A percentile compares a stretch with the other conserved stretches of the same genome.
Evolutionary conservation across 768 basidiomycete species (phyloP).

Genomic region (Amylocystis lapponica): DNA sequence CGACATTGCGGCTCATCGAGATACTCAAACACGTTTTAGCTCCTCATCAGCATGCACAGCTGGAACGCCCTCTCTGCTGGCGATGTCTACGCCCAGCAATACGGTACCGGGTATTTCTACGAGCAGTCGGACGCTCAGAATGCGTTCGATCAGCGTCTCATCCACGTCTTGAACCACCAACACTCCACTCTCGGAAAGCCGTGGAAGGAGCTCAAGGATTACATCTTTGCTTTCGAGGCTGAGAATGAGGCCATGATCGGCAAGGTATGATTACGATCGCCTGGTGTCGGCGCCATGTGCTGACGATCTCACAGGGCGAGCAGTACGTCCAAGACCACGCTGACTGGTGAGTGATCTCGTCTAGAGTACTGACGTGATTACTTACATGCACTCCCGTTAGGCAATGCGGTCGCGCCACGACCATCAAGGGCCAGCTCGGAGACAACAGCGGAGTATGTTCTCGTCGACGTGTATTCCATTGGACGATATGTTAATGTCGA

Average conservation of each 20-base stretch:
- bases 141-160: constrained; percentile 33
- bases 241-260: constrained; percentile 33
- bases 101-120: constrained; percentile 31
- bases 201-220: constrained; percentile 32
- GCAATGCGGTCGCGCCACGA: constrained; percentile 25
- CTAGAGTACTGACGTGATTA: not conserved
- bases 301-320: constrained; percentile 11
- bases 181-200: constrained; percentile 30
- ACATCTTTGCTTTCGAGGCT: constrained; percentile 35
- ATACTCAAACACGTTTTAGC: not conserved
- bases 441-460: constrained; percentile 17
- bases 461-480: not conserved
- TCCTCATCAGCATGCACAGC: constrained; percentile 21
- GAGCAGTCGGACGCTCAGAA: constrained; percentile 18
- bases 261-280: constrained; percentile 6
- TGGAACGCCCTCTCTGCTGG: constrained; percentile 27
- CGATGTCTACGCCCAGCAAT: constrained; percentile 31
- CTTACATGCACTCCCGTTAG: constrained; percentile 1
- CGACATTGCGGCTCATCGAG: not conserved
- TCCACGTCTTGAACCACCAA: constrained; percentile 33
- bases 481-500: too few species aligned
- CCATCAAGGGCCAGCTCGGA: constrained; percentile 18
- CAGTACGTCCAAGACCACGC: constrained; percentile 15
- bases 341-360: constrained; percentile 10
- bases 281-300: not conserved